Evolutionary conservation across 176 grass and related monocot genomes (phyloP).

Genomic region (Lolium perenne): DNA sequence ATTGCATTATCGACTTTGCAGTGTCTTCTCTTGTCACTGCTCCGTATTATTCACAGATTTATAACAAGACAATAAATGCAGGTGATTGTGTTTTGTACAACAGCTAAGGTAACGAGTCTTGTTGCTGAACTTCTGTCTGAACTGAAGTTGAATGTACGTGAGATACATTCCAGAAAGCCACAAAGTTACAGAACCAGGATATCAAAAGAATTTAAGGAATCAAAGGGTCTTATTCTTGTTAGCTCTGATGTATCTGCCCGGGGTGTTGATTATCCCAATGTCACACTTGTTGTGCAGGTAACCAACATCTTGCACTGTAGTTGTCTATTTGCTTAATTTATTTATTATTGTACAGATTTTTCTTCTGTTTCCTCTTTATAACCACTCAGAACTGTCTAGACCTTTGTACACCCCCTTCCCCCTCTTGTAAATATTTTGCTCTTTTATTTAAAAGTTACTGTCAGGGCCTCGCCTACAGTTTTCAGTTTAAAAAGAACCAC

Average conservation of each 20-base stretch:
- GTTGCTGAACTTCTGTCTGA: slow-evolving; percentile 82
- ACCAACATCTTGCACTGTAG: slow-evolving; percentile 4
- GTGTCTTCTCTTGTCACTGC: neutral
- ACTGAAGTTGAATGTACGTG: slow-evolving; percentile 86
- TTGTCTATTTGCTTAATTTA: slow-evolving; percentile 27
- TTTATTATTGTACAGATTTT: slow-evolving; percentile 7
- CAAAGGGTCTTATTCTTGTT: slow-evolving; percentile 95
- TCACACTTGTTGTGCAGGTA: slow-evolving; percentile 98
- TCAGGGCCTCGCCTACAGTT: too few species aligned
- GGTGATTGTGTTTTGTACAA: slow-evolving; percentile 99
- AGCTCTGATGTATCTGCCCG: slow-evolving; percentile 96
- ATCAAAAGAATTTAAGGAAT: slow-evolving; percentile 97
- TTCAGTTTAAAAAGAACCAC: neutral
- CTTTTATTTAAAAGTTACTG: too few species aligned
- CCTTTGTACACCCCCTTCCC: too few species aligned
- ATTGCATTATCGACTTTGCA: slow-evolving; percentile 37
- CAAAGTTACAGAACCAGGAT: slow-evolving; percentile 96
- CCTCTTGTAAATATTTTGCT: too few species aligned
- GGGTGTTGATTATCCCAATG: slow-evolving; percentile 98
- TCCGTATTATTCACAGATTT: slow-evolving; percentile 9
- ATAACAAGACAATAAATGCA: slow-evolving; percentile 49
- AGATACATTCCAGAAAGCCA: slow-evolving; percentile 96
- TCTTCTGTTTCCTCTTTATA: slow-evolving; percentile 7
- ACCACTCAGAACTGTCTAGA: neutral
- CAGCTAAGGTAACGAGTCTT: slow-evolving; percentile 91